A percentile compares a stretch with the other conserved stretches of the same genome.
phyloP scores from a whole-genome alignment of 768 basidiomycete genomes.

The Tubosaeta sp. region DNA sequence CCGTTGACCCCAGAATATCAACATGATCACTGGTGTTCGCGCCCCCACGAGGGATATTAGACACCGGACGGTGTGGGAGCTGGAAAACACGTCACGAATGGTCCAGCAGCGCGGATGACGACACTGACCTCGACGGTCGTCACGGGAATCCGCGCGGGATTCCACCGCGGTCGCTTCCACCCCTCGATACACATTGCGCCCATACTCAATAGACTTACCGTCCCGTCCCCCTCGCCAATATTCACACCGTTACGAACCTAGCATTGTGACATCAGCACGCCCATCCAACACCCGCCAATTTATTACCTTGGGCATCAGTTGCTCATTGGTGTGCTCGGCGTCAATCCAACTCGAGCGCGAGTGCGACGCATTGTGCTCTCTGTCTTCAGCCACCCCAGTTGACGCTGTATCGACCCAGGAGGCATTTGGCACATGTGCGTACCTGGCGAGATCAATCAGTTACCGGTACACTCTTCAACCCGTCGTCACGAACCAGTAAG shows the following conservation, averaged over 20 bases:
- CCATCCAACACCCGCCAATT: neutral
- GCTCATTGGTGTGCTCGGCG: conserved; percentile 68
- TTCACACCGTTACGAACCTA: conserved; percentile 81
- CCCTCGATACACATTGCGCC: conserved; percentile 98
- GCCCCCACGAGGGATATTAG: conserved; percentile 78
- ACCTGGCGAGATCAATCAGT: conserved; percentile 39
- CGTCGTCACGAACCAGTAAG: conserved; percentile 63
- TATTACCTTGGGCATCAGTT: conserved; percentile 49
- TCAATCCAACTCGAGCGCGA: conserved; percentile 79
- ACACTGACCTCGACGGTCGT: conserved; percentile 81
- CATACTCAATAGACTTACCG: conserved; percentile 77
- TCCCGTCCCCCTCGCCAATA: conserved; percentile 95
- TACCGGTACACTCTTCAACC: neutral
- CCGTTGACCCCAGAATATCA: conserved; percentile 74
- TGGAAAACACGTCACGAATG: conserved; percentile 27
- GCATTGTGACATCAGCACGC: neutral
- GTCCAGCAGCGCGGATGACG: neutral
- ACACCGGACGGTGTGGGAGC: conserved; percentile 76
- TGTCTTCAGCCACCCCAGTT: conserved; percentile 43
- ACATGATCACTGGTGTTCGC: conserved; percentile 91
- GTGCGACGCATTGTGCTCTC: conserved; percentile 19
- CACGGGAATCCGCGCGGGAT: conserved; percentile 83
- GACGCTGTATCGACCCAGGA: conserved; percentile 39
- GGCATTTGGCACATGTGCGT: conserved; percentile 69
- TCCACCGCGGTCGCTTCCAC: conserved; percentile 87